A percentile compares a stretch with the other conserved stretches of the same genome.
phyloP scores from a whole-genome alignment of 257 asterid genomes.

The Datura wrightii region DNA sequence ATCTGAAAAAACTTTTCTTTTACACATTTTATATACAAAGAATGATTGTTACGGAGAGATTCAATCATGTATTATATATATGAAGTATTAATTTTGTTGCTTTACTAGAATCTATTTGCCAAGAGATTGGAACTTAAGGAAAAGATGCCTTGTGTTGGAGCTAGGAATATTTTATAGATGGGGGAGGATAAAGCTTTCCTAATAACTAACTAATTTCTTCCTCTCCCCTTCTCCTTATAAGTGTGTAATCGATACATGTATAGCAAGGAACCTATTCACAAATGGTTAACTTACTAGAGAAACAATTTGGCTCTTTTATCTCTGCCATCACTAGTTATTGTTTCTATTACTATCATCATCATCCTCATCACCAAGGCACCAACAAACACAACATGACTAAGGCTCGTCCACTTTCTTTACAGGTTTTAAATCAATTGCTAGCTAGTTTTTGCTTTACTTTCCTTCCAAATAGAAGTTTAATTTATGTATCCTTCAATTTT shows the following conservation, averaged over 20 bases:
- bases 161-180: constrained; percentile 44
- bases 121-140: constrained; percentile 44
- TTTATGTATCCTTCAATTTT: background rate
- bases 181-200: background rate
- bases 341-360: constrained; percentile 43
- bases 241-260: too few relatives aligned
- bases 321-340: constrained; percentile 36
- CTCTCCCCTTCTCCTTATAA: background rate
- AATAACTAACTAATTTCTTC: background rate
- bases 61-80: too few relatives aligned
- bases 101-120: constrained; percentile 43
- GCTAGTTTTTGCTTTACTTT: too few relatives aligned
- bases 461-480: background rate
- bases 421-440: constrained; percentile 48
- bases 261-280: constrained; percentile 28
- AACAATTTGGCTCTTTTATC: constrained; percentile 51
- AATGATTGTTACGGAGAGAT: too few relatives aligned
- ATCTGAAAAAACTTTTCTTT: too few relatives aligned
- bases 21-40: too few relatives aligned
- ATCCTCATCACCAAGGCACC: constrained; percentile 29
- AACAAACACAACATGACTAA: constrained; percentile 54
- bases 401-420: constrained; percentile 79
- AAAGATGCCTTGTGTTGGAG: constrained; percentile 55
- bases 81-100: constrained; percentile 32
- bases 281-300: constrained; percentile 54